Percentiles rank a stretch among this genome's conserved stretches.
Conservation (phyloP, 2,329 filamentous ascomycete species). For the Penicillium sp. region DNA sequence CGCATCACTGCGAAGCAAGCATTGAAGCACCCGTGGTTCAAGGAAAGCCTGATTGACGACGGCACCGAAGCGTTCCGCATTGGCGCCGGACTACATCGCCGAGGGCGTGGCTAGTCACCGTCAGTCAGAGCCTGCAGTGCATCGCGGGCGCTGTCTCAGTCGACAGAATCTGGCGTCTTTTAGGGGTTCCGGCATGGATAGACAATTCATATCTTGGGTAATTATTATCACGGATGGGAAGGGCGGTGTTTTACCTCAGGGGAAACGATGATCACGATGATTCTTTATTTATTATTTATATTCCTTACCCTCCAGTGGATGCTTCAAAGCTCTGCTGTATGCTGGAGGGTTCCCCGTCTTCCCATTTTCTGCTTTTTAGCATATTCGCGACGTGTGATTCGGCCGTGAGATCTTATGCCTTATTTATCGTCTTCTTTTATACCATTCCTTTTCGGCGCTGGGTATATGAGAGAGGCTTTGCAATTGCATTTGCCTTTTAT, state of each 20-base stretch:
- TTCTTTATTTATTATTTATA: conserved; percentile 11
- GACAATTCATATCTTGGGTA: conserved; percentile 22
- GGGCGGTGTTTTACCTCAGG: conserved; percentile 17
- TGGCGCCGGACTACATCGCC: conserved; percentile 40
- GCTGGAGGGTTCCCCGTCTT: conserved; percentile 1
- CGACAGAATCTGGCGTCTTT: conserved; percentile 17
- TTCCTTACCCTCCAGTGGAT: conserved; percentile 8
- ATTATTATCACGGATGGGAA: conserved; percentile 18
- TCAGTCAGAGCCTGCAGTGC: neutral
- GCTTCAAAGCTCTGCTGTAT: neutral
- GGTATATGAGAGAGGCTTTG: conserved; percentile 25
- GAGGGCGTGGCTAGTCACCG: conserved; percentile 17
- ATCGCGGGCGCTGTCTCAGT: neutral
- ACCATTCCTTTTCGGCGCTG: conserved; percentile 20
- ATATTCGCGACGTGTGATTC: conserved; percentile 2
- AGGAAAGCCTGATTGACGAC: conserved; percentile 59
- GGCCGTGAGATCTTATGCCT: conserved; percentile 16
- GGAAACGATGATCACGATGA: conserved; percentile 25
- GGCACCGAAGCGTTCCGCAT: conserved; percentile 61
- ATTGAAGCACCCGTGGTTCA: conserved; percentile 63
- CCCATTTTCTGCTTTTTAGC: conserved; percentile 3
- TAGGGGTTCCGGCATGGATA: conserved; percentile 20
- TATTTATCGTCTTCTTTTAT: conserved; percentile 20
- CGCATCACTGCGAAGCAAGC: conserved; percentile 61
- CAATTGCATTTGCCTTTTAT: conserved; percentile 16